These are phyloP conservation scores for Flaveria linearis DNA, from an alignment of 129 eudicot genomes.

Conservation along the genomic window DNA sequence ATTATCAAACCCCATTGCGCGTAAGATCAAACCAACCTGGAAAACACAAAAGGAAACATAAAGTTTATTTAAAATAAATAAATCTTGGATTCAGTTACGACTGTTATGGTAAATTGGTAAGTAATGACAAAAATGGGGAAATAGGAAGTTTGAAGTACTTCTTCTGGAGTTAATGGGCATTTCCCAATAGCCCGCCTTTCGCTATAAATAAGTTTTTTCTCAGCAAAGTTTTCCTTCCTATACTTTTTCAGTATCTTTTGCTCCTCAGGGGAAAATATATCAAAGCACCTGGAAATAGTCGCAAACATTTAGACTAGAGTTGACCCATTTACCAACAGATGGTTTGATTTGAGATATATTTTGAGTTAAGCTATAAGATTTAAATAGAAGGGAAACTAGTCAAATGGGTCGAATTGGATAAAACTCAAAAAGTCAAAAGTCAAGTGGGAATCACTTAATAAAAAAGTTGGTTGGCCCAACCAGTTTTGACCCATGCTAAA, in stretches of 20 bases:
- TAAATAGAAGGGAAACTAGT: background rate
- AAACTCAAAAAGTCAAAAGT: conserved; percentile 8
- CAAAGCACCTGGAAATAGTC: conserved; percentile 67
- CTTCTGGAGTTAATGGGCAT: conserved; percentile 98
- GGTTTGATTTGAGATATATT: no score
- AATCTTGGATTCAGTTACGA: conserved; percentile 4
- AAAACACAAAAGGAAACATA: background rate
- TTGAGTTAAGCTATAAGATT: background rate
- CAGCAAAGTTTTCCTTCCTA: conserved; percentile 75
- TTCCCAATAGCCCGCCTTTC: conserved; percentile 96
- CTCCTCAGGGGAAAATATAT: conserved; percentile 78
- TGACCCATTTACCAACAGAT: background rate
- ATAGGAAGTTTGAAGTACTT: conserved; percentile 45
- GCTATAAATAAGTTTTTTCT: conserved; percentile 61
- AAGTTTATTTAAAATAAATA: background rate
- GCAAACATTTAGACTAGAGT: background rate
- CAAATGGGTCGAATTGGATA: background rate
- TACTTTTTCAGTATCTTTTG: conserved; percentile 70
- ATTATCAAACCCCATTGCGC: conserved; percentile 81
- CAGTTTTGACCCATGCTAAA: conserved; percentile 9
- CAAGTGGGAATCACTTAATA: background rate
- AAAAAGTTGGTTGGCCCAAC: background rate
- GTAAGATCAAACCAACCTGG: conserved; percentile 86
- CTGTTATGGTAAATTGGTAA: conserved; percentile 12
- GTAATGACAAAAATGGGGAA: background rate